Evolutionary conservation across 106 monocot species (phyloP), one percentile per base, ranked within the genome.

Genomic region (Acorus gramineus): DNA sequence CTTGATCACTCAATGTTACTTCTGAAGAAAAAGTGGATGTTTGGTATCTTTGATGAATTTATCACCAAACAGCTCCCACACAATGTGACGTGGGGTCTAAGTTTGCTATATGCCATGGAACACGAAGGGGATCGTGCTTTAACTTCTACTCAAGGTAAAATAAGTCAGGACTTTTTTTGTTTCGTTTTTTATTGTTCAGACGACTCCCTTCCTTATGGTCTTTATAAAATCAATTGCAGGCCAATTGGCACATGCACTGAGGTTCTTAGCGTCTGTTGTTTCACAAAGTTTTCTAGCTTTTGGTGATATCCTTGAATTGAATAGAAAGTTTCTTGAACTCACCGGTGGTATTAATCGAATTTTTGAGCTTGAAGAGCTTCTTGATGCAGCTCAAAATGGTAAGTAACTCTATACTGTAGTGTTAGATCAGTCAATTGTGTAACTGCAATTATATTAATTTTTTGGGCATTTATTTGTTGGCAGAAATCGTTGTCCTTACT

Each of bases 61-160:
- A 73, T 92, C 14, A 98, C 98, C 49, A 98, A 92, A 69, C 98
- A 99, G 55, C 85, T 99, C 9, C 98, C 98, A 45, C 74, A 99
- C 62, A 99, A 99, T 80, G 98, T 99, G 14, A 99, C 98, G 28
- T 99, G 98, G 98, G 88, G 85, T n/a, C 69, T 99, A 46, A 99
- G 98, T 76, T 83, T 92, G 54, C 63, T 99, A 11, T 99, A 99
- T 86, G 92, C 98, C 71, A 65, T 86, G 71, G 98, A 99, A 69
- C 92, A 89, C 68, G 75, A 85, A 67, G 98, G 98, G 51, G 92
- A 98, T 71, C 88, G 92, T 53, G 85, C 92, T 59, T 70, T 82
- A 66, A 78, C 71, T 66, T 85, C 98, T 69, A 82, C 83, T 52
- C 92, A 89, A 92, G 98, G 98, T 99, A 73, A 64, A 74, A 7